Evolutionary conservation across 768 basidiomycete genomes (phyloP).

Genomic region (Cubamyces lactineus): DNA sequence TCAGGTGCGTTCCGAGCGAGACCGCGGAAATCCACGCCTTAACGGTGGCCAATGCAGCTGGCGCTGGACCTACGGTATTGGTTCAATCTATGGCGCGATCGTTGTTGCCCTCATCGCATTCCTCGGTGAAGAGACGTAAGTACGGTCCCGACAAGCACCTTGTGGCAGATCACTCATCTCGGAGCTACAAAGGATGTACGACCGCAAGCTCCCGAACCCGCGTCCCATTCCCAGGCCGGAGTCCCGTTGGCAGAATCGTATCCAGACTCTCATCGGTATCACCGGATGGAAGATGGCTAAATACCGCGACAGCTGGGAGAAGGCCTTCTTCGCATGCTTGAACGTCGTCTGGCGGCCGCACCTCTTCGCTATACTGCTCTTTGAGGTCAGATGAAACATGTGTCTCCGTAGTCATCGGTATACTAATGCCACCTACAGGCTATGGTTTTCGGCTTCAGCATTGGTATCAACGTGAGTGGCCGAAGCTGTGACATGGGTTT

Average conservation of each 20-base stretch:
- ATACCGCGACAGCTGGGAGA: slow-evolving; percentile 54
- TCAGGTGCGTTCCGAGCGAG: slow-evolving; percentile 36
- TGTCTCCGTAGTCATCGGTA: neutral
- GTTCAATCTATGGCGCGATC: slow-evolving; percentile 56
- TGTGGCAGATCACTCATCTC: slow-evolving; percentile 4
- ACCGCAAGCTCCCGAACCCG: slow-evolving; percentile 50
- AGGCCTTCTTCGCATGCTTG: slow-evolving; percentile 48
- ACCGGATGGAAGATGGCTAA: slow-evolving; percentile 62
- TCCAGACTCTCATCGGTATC: slow-evolving; percentile 65
- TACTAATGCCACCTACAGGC: slow-evolving; percentile 37
- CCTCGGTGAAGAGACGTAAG: slow-evolving; percentile 70
- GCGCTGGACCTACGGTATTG: slow-evolving; percentile 72
- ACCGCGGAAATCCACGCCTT: neutral
- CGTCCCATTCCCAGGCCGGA: slow-evolving; percentile 49
- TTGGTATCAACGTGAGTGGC: slow-evolving; percentile 57
- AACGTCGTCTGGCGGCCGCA: slow-evolving; percentile 68
- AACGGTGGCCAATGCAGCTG: slow-evolving; percentile 39
- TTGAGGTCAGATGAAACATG: slow-evolving; percentile 44
- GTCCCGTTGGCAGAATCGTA: slow-evolving; percentile 50
- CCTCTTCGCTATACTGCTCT: slow-evolving; percentile 51
- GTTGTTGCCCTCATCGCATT: slow-evolving; percentile 60
- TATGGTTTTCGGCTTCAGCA: slow-evolving; percentile 63
- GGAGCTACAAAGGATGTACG: slow-evolving; percentile 58
- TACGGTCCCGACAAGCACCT: neutral
- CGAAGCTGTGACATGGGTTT: neutral